Evolutionary conservation across 805 yeast genomes (phyloP).

Genomic region (Candida caryicola): DNA sequence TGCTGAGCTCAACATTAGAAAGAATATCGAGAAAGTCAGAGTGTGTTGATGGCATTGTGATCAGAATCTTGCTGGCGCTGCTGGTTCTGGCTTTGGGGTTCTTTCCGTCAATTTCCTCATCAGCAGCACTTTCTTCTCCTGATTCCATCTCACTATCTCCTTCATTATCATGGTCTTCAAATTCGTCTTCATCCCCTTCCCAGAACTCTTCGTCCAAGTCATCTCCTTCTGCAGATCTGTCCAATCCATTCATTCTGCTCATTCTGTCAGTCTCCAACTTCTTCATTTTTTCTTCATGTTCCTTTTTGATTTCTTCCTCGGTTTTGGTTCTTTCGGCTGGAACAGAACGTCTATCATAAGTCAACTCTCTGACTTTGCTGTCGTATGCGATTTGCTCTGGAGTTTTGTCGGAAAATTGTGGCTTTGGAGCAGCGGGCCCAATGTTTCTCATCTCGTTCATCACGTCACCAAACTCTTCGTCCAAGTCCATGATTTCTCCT

Average conservation of each 20-base stretch:
- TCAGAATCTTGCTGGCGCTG: constrained; percentile 7
- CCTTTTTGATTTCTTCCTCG: constrained; percentile 62
- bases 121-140: constrained; percentile 24
- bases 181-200: constrained; percentile 51
- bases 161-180: constrained; percentile 34
- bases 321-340: constrained; percentile 83
- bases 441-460: constrained; percentile 50
- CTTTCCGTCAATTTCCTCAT: constrained; percentile 12
- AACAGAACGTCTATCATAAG: constrained; percentile 70
- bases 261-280: constrained; percentile 65
- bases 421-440: constrained; percentile 12
- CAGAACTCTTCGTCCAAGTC: constrained; percentile 69
- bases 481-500: constrained; percentile 62
- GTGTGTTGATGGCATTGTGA: constrained; percentile 30
- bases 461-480: constrained; percentile 70
- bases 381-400: constrained; percentile 57
- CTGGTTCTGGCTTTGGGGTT: constrained; percentile 1
- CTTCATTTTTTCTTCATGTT: constrained; percentile 57
- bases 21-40: constrained; percentile 33
- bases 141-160: constrained; percentile 38
- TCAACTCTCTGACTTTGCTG: constrained; percentile 60
- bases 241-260: constrained; percentile 70
- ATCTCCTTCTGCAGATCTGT: constrained; percentile 58
- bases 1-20: constrained; percentile 30
- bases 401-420: constrained; percentile 30